phyloP scores from a whole-genome alignment of 148 eudicot species.

The Silene uniflora region DNA sequence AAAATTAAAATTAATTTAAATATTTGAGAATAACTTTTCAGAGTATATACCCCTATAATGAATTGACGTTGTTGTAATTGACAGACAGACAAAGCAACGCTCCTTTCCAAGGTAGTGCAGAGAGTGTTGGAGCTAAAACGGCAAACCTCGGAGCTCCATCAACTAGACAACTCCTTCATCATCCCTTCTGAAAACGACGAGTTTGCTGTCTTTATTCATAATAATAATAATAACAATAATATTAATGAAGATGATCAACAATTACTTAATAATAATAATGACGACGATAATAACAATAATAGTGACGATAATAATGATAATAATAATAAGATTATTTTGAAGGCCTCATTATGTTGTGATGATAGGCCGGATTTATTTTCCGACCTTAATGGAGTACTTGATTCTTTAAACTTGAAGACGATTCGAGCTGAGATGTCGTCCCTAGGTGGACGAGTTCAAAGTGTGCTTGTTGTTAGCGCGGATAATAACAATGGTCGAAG shows the following conservation, averaged over 20 bases:
- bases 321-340: slow-evolving; percentile 19
- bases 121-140: slow-evolving; percentile 39
- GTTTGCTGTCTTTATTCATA: slow-evolving; percentile 26
- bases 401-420: slow-evolving; percentile 28
- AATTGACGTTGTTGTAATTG: not conserved
- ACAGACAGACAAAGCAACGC: slow-evolving; percentile 48
- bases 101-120: slow-evolving; percentile 43
- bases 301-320: not conserved
- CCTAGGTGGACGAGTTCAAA: slow-evolving; percentile 36
- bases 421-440: slow-evolving; percentile 31
- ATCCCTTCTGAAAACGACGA: slow-evolving; percentile 34
- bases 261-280: too few species aligned
- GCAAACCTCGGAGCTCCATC: slow-evolving; percentile 32
- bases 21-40: too few species aligned
- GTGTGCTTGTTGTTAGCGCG: slow-evolving; percentile 27
- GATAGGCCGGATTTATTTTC: slow-evolving; percentile 37
- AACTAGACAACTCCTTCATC: slow-evolving; percentile 6
- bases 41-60: not conserved
- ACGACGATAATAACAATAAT: not conserved
- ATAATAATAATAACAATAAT: not conserved
- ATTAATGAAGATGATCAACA: not conserved
- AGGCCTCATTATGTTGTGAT: slow-evolving; percentile 38
- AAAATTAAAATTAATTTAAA: too few species aligned
- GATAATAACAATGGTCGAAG: not conserved
- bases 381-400: slow-evolving; percentile 28